Conservation (phyloP, 2,329 filamentous ascomycete genomes). For the Blumeriella jaapii region DNA sequence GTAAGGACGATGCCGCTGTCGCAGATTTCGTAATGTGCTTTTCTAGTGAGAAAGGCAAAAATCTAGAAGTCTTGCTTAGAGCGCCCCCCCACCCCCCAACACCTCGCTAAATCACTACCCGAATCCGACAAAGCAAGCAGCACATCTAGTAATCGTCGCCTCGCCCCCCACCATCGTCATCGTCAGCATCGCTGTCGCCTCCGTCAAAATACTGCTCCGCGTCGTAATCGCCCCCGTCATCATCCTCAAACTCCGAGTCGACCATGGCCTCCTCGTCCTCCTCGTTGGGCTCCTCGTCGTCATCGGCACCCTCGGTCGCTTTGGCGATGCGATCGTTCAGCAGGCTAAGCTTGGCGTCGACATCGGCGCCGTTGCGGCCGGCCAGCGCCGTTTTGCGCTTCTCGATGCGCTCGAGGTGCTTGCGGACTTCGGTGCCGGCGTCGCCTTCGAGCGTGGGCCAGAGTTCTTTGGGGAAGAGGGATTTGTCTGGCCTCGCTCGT, state of each 20-base stretch:
- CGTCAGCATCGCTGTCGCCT: constrained; percentile 42
- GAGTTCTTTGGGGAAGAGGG: constrained; percentile 47
- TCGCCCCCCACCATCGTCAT: constrained; percentile 40
- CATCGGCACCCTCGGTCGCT: constrained; percentile 30
- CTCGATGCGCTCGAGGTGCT: constrained; percentile 19
- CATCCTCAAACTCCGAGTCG: constrained; percentile 48
- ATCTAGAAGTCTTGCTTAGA: no score
- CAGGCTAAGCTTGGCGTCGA: constrained; percentile 25
- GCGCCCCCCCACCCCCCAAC: constrained; percentile 3
- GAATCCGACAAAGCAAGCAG: not conserved
- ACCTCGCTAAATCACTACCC: constrained; percentile 7
- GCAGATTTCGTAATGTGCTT: no score
- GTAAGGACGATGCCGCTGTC: no score
- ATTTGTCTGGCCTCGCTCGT: no score
- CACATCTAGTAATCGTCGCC: constrained; percentile 19
- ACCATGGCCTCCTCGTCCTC: constrained; percentile 28
- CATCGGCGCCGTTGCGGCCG: constrained; percentile 18
- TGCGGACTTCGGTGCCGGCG: constrained; percentile 16
- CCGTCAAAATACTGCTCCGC: constrained; percentile 53
- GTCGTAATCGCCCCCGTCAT: constrained; percentile 51
- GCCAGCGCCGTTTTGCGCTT: constrained; percentile 26
- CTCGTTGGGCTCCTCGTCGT: constrained; percentile 31
- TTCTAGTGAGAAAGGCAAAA: no score
- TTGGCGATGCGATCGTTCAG: constrained; percentile 23
- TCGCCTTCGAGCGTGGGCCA: constrained; percentile 39